Conservation (phyloP, 257 asterid species). For the Cinchona pubescens region DNA sequence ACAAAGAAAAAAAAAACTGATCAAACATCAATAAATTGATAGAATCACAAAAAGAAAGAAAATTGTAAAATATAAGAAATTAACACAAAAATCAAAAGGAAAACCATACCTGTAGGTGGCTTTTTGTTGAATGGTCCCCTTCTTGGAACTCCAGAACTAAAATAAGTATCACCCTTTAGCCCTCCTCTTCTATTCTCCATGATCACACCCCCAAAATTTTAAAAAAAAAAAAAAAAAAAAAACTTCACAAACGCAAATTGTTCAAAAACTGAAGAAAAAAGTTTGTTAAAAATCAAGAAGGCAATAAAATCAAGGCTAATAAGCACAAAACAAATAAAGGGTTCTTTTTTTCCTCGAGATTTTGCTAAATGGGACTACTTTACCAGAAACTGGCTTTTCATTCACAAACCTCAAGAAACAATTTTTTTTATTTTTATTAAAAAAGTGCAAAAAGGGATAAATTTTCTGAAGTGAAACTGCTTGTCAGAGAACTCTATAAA, state of each 20-base stretch:
- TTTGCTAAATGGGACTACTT: not conserved
- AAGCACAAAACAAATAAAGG: not conserved
- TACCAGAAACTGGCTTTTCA: conserved; percentile 14
- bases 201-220: not conserved
- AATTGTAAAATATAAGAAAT: not conserved
- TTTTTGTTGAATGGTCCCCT: conserved; percentile 22
- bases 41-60: not conserved
- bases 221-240: not conserved
- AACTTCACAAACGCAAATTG: not conserved
- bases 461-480: conserved; percentile 10
- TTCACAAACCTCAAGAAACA: conserved; percentile 22
- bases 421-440: not conserved
- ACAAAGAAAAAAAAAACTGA: not conserved
- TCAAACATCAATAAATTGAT: not conserved
- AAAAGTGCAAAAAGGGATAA: not conserved
- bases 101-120: conserved; percentile 21
- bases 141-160: conserved; percentile 2
- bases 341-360: not conserved
- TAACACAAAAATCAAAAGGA: not conserved
- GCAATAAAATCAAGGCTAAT: not conserved
- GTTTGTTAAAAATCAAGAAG: not conserved
- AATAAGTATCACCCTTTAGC: conserved; percentile 4
- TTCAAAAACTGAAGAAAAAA: not conserved
- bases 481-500: conserved; percentile 15
- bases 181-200: conserved; percentile 21